Percentiles rank a stretch among this genome's conserved stretches.
These are phyloP conservation scores for Hanseniaspora gamundiae DNA, from an alignment of 1,139 yeast species.

Conservation along the genomic window DNA sequence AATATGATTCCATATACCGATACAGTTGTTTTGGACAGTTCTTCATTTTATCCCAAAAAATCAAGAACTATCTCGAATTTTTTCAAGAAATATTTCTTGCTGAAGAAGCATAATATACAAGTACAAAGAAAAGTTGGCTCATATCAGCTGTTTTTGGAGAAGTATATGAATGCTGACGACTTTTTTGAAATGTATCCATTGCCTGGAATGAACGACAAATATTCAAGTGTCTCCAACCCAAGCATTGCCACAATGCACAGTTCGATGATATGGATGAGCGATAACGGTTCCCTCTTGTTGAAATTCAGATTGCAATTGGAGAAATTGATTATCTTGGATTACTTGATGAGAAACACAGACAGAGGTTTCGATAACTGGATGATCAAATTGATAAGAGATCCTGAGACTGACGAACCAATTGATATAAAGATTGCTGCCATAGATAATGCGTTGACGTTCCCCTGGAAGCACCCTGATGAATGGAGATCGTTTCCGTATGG, in stretches of 20 bases:
- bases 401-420: constrained; percentile 29
- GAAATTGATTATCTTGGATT: constrained; percentile 58
- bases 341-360: constrained; percentile 65
- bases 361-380: constrained; percentile 72
- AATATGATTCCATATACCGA: constrained; percentile 59
- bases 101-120: constrained; percentile 5
- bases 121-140: constrained; percentile 44
- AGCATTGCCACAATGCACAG: constrained; percentile 2
- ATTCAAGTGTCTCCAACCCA: constrained; percentile 1
- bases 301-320: constrained; percentile 56
- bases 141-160: constrained; percentile 50
- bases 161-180: constrained; percentile 48
- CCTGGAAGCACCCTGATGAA: constrained; percentile 78
- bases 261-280: constrained; percentile 6
- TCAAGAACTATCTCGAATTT: background rate
- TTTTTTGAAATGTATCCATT: constrained; percentile 47
- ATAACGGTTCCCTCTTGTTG: constrained; percentile 36
- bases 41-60: constrained; percentile 28
- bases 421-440: constrained; percentile 54
- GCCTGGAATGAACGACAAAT: constrained; percentile 28
- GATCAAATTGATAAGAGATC: constrained; percentile 33
- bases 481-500: constrained; percentile 78
- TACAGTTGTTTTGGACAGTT: constrained; percentile 40
- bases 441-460: constrained; percentile 65
- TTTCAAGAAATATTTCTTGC: background rate